Base-by-base conservation (phyloP, 2,329 filamentous ascomycete genomes). In the Ceratocystis albifundus region DNA sequence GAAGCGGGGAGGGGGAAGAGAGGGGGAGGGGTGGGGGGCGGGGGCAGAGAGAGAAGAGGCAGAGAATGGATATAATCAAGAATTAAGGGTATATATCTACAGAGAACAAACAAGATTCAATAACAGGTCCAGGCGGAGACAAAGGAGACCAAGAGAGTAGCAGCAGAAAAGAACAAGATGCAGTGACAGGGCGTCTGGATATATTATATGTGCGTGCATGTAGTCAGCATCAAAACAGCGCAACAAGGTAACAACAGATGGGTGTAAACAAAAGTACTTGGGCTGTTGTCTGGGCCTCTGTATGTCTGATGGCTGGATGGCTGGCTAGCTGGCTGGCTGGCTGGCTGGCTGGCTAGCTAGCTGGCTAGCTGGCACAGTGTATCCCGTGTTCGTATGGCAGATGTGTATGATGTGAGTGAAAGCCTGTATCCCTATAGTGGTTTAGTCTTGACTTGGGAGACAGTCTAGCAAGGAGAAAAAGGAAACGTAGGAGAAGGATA, bases 71-170 rank as follows among this genome's bases (percentile, higher is more conserved):
- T 57, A 57, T 57, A 57, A 57, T 57, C 22, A 28, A 57, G 53
- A 30, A 30, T 57, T 30, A 28, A 57, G 32, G 20, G 53, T 17
- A 57, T 30, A 28, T 57, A 57, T 57, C 53, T 57, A 57, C 53
- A 57, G 12, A 57, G 53, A 57, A 41, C 36, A 15, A 41, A 41
- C 36, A 10, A 41, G 36, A 41, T 12, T 12, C 36, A 41, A 57
- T 4, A 57, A 22, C 25, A 57, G 32, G 22, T 4, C 7, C 12
- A 30, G 28, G 22, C 30, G 28, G 22, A 22, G 28, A 22, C 53
- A 7, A 22, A 22, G 53, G 53, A 12, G 53, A 17, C 17, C 10
- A 41, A 41, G 36, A 41, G 36, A 22, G 22, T 22, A 20, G 48
- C n/a, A 50, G 12, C 30, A 30, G 15, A 7, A 17, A 28, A 17